Evolutionary conservation across 495 filamentous ascomycete species (phyloP).

Genomic region (Xylaria flabelliformis): DNA sequence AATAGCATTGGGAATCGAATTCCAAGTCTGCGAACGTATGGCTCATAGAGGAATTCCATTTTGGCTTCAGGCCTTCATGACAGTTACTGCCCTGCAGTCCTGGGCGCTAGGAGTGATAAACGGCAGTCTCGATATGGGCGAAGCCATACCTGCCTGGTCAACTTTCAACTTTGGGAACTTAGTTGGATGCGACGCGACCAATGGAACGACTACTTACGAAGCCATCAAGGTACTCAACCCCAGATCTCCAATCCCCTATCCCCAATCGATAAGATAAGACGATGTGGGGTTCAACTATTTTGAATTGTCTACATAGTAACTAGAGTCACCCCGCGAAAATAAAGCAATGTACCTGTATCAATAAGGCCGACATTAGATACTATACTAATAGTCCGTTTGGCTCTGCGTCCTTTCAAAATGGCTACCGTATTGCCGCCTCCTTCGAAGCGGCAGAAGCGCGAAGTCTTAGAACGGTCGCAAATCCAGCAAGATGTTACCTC

Average conservation of each 20-base stretch:
- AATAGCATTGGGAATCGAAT: too few species aligned
- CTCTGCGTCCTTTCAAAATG: conserved; percentile 58
- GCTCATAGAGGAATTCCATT: not conserved
- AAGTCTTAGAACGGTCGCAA: conserved; percentile 70
- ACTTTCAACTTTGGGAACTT: not conserved
- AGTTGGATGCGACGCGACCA: not conserved
- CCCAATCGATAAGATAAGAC: conserved; percentile 25
- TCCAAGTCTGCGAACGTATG: not conserved
- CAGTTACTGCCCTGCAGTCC: not conserved
- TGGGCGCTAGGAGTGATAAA: not conserved
- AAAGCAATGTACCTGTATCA: conserved; percentile 4
- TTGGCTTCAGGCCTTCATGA: not conserved
- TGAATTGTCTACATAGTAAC: conserved; percentile 3
- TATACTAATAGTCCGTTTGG: not conserved
- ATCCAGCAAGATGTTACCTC: conserved; percentile 78
- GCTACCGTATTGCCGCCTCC: conserved; percentile 88
- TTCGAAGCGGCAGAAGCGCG: conserved; percentile 85
- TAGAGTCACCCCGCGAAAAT: conserved; percentile 30
- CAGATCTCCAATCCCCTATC: not conserved
- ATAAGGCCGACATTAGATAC: not conserved
- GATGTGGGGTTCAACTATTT: conserved; percentile 33
- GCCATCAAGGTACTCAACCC: conserved; percentile 22
- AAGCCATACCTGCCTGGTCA: not conserved
- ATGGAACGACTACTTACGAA: not conserved
- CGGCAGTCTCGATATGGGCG: conserved; percentile 11